Evolutionary conservation across 1,139 yeast species (phyloP), one percentile per base, ranked within the genome.

Genomic region (Dujonia santamariae): DNA sequence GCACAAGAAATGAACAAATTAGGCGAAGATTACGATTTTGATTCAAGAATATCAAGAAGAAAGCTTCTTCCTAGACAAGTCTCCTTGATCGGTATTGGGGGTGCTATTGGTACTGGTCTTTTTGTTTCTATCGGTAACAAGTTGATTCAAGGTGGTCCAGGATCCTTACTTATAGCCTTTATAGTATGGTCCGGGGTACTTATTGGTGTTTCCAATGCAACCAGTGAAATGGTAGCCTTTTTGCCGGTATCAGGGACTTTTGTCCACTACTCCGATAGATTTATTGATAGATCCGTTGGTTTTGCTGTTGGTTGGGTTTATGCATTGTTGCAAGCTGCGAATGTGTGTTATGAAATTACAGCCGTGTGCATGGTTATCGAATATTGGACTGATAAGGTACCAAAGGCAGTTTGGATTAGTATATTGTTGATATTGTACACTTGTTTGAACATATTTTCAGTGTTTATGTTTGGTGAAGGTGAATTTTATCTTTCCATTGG

Each of bases 41-140:
- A 26, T 6, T 26, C 28, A 6, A n/a, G 28, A n/a, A 26, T 26
- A 16, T n/a, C 28, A 79, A 48, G 78, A 14, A n/a, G 28, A 7
- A 26, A 26, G 18, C 11, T 26, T 5, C 19, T 26, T 7, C 28
- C 88, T n/a, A 66, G 92, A 46, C 92, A 83, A 51, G 75, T 82
- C 48, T 69, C 81, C 34, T 80, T 84, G 90, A 78, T 80, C 56
- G 85, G 86, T 47, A 55, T 67, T 44, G 72, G 72, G 36, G 72
- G 73, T 43, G 70, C 71, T 13, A 48, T 57, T 7, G 62, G 61
- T 3, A 54, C 60, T 1, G 63, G 63, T 1, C 46, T 56, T 26
- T 56, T 56, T 30, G 45, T 53, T 26, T 26, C 28, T n/a, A 26
- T 26, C n/a, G 28, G 28, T 7, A 26, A 16, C 7, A 26, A 26